Evolutionary conservation across 2,329 filamentous ascomycete species (phyloP).

Genomic region (Fusarium musae): DNA sequence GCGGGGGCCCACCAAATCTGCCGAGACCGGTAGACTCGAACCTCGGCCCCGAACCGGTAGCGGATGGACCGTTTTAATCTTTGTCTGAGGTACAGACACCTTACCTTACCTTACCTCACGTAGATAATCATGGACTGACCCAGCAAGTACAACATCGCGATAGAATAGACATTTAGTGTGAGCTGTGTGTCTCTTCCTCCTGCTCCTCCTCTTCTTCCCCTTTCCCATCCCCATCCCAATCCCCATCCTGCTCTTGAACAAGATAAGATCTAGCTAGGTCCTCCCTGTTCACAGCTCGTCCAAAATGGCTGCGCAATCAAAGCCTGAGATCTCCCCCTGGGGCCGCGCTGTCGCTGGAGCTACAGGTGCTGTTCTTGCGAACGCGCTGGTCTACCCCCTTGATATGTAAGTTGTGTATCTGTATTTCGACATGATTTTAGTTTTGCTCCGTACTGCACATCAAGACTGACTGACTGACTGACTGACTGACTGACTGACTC

Average conservation of each 20-base stretch:
- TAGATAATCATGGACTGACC: slow-evolving; percentile 29
- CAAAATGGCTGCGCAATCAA: slow-evolving; percentile 67
- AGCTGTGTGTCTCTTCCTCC: slow-evolving; percentile 1
- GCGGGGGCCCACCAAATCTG: slow-evolving; percentile 40
- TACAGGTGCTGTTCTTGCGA: slow-evolving; percentile 91
- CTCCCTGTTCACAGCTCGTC: background rate
- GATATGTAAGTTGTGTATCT: slow-evolving; percentile 78
- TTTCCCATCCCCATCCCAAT: background rate
- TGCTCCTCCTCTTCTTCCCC: background rate
- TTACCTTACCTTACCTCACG: no score
- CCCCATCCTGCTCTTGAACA: background rate
- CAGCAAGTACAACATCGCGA: slow-evolving; percentile 23
- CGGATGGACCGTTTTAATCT: slow-evolving; percentile 29
- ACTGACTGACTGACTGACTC: background rate
- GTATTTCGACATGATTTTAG: background rate
- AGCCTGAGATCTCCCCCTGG: slow-evolving; percentile 86
- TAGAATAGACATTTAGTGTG: slow-evolving; percentile 12
- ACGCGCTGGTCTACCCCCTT: slow-evolving; percentile 93
- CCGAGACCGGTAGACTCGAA: slow-evolving; percentile 44
- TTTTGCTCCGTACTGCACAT: background rate
- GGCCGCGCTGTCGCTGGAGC: slow-evolving; percentile 92
- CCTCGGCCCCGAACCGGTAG: slow-evolving; percentile 39
- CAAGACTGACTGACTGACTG: background rate
- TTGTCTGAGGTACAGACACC: background rate
- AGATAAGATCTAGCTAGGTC: background rate